Evolutionary conservation across 176 grass and related monocot genomes (phyloP), one percentile per base, ranked within the genome.

Genomic region (Aechmea fasciata): DNA sequence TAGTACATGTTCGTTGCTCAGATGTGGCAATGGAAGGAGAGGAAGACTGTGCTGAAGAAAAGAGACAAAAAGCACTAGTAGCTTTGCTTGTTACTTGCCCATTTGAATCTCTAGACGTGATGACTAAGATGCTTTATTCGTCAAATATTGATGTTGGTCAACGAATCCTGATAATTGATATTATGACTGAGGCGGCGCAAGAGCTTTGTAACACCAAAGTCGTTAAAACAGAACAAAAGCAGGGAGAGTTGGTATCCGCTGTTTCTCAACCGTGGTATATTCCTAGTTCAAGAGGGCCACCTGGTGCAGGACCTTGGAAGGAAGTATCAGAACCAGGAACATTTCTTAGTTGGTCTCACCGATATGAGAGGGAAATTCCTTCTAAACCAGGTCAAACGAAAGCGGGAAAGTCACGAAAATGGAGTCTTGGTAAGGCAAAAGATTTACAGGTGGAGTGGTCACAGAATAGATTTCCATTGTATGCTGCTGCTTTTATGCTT

Each of bases 401-500:
- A 77, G 84, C 79, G 33, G 92, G 92, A 80, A 96, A 87, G 82
- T 89, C 88, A 65, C 85, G 92, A 68, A 96, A 89, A 89, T 96
- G 92, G 92, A 79, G 88, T 78, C 66, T 86, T 79, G 78, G 59
- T 18, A 89, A 76, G 69, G 78, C 73, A 9, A 91, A 87, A 77
- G 83, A 87, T 71, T 67, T 78, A 70, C 77, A 84, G 57, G 49
- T 71, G 52, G 81, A 83, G 75, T 69, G 69, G 75, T 82, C 83
- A 63, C 87, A 79, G 84, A 96, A 91, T 63, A 88, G 85, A 81
- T 87, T 96, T 84, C 88, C 88, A 76, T 74, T 89, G 77, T 91
- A 96, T 84, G 92, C 88, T 15, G 92, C 92, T 84, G 85, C 92
- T 49, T 91, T 96, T 85, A 96, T 96, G 88, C 88, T 96, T 18